Conservation (phyloP, 352 stramenopile species). For the Globisporangium recalcitrans region DNA sequence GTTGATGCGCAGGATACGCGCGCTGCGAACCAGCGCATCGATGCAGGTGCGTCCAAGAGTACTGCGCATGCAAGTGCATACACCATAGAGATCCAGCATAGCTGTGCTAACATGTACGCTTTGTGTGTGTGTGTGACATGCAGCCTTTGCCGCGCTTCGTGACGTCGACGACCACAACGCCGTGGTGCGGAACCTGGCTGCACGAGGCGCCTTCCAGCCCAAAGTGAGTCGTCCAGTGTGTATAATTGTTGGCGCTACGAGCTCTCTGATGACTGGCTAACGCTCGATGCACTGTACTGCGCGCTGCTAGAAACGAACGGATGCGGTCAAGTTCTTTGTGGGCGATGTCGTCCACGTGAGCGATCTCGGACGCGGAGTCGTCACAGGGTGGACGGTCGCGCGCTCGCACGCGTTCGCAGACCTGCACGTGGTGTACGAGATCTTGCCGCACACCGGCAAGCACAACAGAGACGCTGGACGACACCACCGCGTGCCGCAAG, state of each 20-base stretch:
- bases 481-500: constrained; percentile 54
- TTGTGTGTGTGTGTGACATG: constrained; percentile 1
- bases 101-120: not conserved
- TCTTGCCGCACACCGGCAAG: constrained; percentile 49
- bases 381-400: constrained; percentile 54
- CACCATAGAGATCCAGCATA: not conserved
- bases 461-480: constrained; percentile 48
- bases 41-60: constrained; percentile 19
- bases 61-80: not conserved
- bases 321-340: constrained; percentile 46
- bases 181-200: constrained; percentile 39
- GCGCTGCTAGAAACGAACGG: constrained; percentile 35
- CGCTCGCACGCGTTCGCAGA: constrained; percentile 30
- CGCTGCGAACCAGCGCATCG: constrained; percentile 38
- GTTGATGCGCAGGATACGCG: constrained; percentile 17
- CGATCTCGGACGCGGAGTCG: constrained; percentile 43
- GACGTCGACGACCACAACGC: constrained; percentile 71
- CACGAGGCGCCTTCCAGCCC: constrained; percentile 38
- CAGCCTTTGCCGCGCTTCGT: constrained; percentile 50
- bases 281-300: not conserved
- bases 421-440: constrained; percentile 54
- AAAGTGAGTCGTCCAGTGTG: constrained; percentile 33
- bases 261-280: not conserved
- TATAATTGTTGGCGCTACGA: not conserved
- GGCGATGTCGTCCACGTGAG: constrained; percentile 70